phyloP scores from a whole-genome alignment of 208 protist species.

The Acanthamoeba lenticulata region DNA sequence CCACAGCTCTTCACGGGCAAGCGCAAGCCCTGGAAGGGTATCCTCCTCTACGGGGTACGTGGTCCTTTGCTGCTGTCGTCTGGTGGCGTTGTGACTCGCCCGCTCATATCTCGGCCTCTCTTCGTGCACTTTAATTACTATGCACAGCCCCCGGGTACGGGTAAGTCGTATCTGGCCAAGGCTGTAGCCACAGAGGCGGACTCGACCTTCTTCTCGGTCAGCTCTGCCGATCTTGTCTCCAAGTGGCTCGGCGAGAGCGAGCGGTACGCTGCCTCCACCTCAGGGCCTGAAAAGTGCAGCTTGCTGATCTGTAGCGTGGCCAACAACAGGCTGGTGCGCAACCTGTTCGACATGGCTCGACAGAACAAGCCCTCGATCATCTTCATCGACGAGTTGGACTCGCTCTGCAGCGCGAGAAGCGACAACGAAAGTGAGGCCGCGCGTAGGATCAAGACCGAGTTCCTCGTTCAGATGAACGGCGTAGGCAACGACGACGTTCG shows the following conservation, averaged over 20 bases:
- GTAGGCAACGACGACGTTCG: constrained; percentile 84
- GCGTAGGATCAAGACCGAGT: constrained; percentile 98
- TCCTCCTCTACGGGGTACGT: constrained; percentile 93
- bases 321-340: constrained; percentile 90
- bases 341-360: constrained; percentile 97
- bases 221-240: constrained; percentile 96
- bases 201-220: constrained; percentile 97
- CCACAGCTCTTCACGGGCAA: constrained; percentile 96
- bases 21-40: constrained; percentile 92
- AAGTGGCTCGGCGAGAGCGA: constrained; percentile 99
- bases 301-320: background rate
- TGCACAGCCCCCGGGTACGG: constrained; percentile 92
- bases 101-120: constrained; percentile 20
- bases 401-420: constrained; percentile 93
- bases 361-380: constrained; percentile 96
- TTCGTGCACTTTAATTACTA: no score
- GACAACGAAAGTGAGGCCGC: constrained; percentile 93
- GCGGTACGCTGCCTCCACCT: constrained; percentile 74
- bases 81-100: background rate
- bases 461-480: constrained; percentile 97
- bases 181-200: constrained; percentile 93
- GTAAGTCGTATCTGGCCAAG: constrained; percentile 94
- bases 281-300: no score
- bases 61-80: no score
- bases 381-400: constrained; percentile 99